Conservation (phyloP, 1,284 basidiomycete species). For the Puccinia coronata region DNA sequence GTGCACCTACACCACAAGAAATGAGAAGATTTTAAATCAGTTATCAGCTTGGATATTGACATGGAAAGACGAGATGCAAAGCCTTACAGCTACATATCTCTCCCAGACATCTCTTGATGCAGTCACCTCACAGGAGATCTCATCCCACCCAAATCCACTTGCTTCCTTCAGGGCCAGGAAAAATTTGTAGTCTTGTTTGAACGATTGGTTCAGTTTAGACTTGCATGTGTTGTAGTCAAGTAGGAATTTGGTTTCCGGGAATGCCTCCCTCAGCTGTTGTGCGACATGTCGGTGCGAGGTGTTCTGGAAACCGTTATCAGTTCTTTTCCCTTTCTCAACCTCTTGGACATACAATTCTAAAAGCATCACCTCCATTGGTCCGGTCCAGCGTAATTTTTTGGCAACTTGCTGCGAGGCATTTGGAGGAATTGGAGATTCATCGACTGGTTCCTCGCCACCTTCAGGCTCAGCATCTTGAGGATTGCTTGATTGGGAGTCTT, state of each 20-base stretch:
- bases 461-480: too few species aligned
- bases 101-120: not conserved
- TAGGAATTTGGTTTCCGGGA: not conserved
- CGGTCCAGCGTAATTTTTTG: not conserved
- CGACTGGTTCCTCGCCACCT: too few species aligned
- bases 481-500: too few species aligned
- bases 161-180: not conserved
- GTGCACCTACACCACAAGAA: too few species aligned
- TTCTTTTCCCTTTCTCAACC: not conserved
- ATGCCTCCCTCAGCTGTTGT: not conserved
- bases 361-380: not conserved
- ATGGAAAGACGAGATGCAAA: too few species aligned
- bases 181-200: not conserved
- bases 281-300: not conserved
- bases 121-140: not conserved
- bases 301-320: not conserved
- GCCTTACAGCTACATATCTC: too few species aligned
- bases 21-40: too few species aligned
- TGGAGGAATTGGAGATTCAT: too few species aligned
- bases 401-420: too few species aligned
- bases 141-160: constrained; percentile 9
- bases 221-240: not conserved
- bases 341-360: not conserved
- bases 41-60: too few species aligned
- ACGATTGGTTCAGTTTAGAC: not conserved